A percentile compares a stretch with the other conserved stretches of the same genome.
Conservation (phyloP, 2,329 filamentous ascomycete species). For the Thermothelomyces thermophilus region DNA sequence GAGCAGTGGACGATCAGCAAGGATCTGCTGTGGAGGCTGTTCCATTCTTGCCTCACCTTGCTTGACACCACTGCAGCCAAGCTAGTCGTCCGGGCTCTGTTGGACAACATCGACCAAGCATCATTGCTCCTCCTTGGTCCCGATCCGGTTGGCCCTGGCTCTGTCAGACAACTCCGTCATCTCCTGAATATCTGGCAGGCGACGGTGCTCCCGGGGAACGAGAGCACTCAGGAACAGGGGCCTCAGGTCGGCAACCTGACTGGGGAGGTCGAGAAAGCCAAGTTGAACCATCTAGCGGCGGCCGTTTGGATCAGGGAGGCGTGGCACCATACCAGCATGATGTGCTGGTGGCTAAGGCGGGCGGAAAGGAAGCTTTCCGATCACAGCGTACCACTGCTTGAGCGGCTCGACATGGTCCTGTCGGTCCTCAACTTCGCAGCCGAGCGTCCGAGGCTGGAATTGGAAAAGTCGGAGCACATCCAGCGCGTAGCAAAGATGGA, state of each 20-base stretch:
- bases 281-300: constrained; percentile 9
- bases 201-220: neutral
- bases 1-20: constrained; percentile 30
- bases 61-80: constrained; percentile 34
- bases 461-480: constrained; percentile 1
- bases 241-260: neutral
- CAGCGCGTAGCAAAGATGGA: constrained; percentile 12
- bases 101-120: constrained; percentile 24
- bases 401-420: constrained; percentile 8
- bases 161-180: constrained; percentile 14
- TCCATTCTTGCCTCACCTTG: constrained; percentile 37
- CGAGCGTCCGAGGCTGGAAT: neutral
- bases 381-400: neutral
- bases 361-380: neutral
- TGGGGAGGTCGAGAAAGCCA: neutral
- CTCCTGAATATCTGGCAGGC: constrained; percentile 16
- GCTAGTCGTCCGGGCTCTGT: constrained; percentile 30
- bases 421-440: neutral
- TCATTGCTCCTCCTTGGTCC: constrained; percentile 15
- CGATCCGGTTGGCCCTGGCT: neutral
- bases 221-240: neutral
- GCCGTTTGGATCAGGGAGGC: constrained; percentile 16
- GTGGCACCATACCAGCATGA: neutral
- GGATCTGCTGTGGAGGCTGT: constrained; percentile 31
- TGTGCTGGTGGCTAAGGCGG: neutral